These are phyloP conservation scores for Colletotrichum tamarilloi DNA, from an alignment of 2,329 filamentous ascomycete species.

Conservation along the genomic window DNA sequence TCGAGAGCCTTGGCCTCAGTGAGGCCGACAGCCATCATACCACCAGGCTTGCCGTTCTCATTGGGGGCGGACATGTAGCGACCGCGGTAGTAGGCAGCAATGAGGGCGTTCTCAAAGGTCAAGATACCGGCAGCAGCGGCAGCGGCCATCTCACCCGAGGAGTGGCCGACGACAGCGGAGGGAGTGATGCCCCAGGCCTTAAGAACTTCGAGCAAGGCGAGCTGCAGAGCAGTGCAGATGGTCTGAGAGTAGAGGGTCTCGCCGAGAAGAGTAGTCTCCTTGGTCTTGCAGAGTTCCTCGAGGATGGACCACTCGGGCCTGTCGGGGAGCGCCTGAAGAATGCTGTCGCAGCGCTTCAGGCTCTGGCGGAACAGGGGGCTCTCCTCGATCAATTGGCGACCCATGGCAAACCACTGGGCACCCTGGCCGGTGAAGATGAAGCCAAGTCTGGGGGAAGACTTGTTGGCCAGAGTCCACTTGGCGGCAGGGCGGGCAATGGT, in stretches of 20 bases:
- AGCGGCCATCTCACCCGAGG: conserved; percentile 56
- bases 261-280: conserved; percentile 37
- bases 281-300: conserved; percentile 45
- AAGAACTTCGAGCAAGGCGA: not conserved
- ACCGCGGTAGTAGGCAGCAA: conserved; percentile 43
- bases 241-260: conserved; percentile 47
- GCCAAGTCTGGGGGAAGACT: conserved; percentile 35
- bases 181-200: conserved; percentile 42
- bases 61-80: conserved; percentile 45
- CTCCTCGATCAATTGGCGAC: conserved; percentile 38
- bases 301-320: conserved; percentile 44
- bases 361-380: conserved; percentile 44
- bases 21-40: conserved; percentile 53
- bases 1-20: conserved; percentile 37
- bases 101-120: conserved; percentile 44
- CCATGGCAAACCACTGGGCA: conserved; percentile 42
- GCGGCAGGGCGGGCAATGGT: conserved; percentile 34
- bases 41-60: conserved; percentile 41
- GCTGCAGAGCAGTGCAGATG: conserved; percentile 22
- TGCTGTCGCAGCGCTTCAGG: conserved; percentile 41
- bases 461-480: conserved; percentile 37
- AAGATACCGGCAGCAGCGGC: conserved; percentile 52
- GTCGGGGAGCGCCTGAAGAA: conserved; percentile 44
- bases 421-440: conserved; percentile 43
- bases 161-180: conserved; percentile 52